These are phyloP conservation scores for Naumovozyma dairenensis DNA, from an alignment of 805 yeast genomes.

Conservation along the genomic window DNA sequence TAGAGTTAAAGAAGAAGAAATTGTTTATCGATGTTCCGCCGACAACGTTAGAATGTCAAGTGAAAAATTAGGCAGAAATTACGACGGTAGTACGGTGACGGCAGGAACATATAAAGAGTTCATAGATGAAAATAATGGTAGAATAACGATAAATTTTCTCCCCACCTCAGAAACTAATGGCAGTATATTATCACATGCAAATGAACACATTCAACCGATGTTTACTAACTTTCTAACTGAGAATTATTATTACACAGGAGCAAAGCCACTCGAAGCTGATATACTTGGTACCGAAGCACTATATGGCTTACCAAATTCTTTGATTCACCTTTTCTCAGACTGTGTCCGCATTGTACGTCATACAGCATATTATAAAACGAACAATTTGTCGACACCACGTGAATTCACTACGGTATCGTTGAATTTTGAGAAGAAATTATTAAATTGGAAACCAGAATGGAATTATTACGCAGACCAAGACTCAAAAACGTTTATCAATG, in stretches of 20 bases:
- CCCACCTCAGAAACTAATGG: slow-evolving; percentile 2
- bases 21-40: too few species aligned
- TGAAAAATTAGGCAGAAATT: too few species aligned
- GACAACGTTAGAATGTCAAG: slow-evolving; percentile 41
- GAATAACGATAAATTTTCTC: slow-evolving; percentile 36
- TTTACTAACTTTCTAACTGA: slow-evolving; percentile 36
- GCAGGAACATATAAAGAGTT: slow-evolving; percentile 17
- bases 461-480: slow-evolving; percentile 32
- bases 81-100: too few species aligned
- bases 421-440: slow-evolving; percentile 40
- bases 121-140: slow-evolving; percentile 38
- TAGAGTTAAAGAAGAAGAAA: slow-evolving; percentile 21
- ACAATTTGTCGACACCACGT: slow-evolving; percentile 17
- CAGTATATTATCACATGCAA: not conserved
- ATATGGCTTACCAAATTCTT: slow-evolving; percentile 77
- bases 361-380: slow-evolving; percentile 38
- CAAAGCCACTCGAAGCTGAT: too few species aligned
- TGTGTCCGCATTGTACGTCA: slow-evolving; percentile 58
- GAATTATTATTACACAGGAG: slow-evolving; percentile 27
- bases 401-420: slow-evolving; percentile 17
- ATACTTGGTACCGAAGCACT: slow-evolving; percentile 67
- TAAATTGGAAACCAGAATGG: slow-evolving; percentile 73
- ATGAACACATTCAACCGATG: slow-evolving; percentile 23
- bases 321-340: slow-evolving; percentile 62
- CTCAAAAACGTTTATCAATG: slow-evolving; percentile 20